Conservation (phyloP, 2,329 filamentous ascomycete species). For the Ceratocystis destructans region DNA sequence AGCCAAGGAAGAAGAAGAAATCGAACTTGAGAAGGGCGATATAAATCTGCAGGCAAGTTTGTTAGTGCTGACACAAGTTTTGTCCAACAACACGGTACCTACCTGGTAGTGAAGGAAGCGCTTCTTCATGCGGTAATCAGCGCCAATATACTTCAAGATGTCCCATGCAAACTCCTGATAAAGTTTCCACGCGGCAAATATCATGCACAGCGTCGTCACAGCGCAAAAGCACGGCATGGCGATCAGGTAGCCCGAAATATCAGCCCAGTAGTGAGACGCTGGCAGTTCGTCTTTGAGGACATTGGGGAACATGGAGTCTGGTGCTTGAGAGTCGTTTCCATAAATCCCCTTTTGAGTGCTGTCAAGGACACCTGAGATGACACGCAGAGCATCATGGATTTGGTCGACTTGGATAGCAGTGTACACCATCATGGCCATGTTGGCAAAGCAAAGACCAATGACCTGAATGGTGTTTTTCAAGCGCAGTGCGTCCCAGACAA, state of each 20-base stretch:
- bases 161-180: conserved; percentile 99
- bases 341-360: conserved; percentile 13
- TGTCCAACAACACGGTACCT: conserved; percentile 23
- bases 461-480: conserved; percentile 98
- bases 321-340: background rate
- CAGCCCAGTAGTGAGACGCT: conserved; percentile 44
- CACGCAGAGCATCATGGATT: conserved; percentile 57
- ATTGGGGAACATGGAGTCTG: conserved; percentile 31
- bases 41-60: conserved; percentile 54
- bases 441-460: conserved; percentile 87
- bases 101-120: conserved; percentile 95
- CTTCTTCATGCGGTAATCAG: conserved; percentile 91
- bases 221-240: conserved; percentile 77
- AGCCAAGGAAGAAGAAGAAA: conserved; percentile 99
- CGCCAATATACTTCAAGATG: conserved; percentile 97
- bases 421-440: conserved; percentile 82
- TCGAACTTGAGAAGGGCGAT: conserved; percentile 97
- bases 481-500: conserved; percentile 86
- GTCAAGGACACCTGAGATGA: conserved; percentile 15
- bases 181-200: conserved; percentile 77
- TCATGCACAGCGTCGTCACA: conserved; percentile 57
- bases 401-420: conserved; percentile 87
- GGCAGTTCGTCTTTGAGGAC: conserved; percentile 30
- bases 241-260: conserved; percentile 63
- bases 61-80: background rate